Conservation (phyloP, 352 stramenopile genomes). For the Plasmopara halstedii region DNA sequence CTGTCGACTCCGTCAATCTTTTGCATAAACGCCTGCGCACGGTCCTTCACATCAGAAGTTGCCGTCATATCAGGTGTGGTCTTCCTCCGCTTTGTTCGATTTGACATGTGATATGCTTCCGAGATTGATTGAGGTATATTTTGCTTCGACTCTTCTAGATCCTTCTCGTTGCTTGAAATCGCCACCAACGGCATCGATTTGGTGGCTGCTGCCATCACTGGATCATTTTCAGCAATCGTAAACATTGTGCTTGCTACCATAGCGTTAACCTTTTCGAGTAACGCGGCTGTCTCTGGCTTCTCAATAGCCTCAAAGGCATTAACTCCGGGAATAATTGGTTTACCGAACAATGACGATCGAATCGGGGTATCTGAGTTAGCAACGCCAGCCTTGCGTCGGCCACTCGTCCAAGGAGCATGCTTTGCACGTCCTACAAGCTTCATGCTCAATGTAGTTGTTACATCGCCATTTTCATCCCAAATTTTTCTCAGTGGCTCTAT, state of each 20-base stretch:
- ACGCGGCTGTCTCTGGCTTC: slow-evolving; percentile 8
- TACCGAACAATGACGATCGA: slow-evolving; percentile 4
- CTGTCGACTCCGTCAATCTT: slow-evolving; percentile 18
- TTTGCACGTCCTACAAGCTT: slow-evolving; percentile 37
- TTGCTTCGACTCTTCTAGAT: slow-evolving; percentile 3
- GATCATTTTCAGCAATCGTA: slow-evolving; percentile 42
- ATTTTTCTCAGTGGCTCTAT: slow-evolving; percentile 23
- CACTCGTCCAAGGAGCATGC: slow-evolving; percentile 50
- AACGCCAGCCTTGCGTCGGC: slow-evolving; percentile 44
- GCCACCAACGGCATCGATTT: slow-evolving; percentile 3
- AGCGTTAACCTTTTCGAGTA: slow-evolving; percentile 50
- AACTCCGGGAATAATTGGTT: slow-evolving; percentile 17
- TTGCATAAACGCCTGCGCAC: slow-evolving; percentile 41
- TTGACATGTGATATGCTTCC: slow-evolving; percentile 68
- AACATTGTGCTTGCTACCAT: slow-evolving; percentile 53
- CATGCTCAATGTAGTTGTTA: slow-evolving; percentile 9
- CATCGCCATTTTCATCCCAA: slow-evolving; percentile 27
- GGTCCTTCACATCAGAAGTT: slow-evolving; percentile 30
- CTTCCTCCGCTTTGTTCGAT: slow-evolving; percentile 60
- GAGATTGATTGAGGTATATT: slow-evolving; percentile 60
- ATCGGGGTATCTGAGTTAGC: slow-evolving; percentile 3
- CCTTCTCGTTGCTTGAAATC: slow-evolving; percentile 3
- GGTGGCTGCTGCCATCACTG: background rate
- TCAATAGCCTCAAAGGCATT: slow-evolving; percentile 1
- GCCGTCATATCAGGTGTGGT: slow-evolving; percentile 22